These are phyloP conservation scores for Penicillium malachiteum DNA, from an alignment of 495 filamentous ascomycete genomes.

Conservation along the genomic window DNA sequence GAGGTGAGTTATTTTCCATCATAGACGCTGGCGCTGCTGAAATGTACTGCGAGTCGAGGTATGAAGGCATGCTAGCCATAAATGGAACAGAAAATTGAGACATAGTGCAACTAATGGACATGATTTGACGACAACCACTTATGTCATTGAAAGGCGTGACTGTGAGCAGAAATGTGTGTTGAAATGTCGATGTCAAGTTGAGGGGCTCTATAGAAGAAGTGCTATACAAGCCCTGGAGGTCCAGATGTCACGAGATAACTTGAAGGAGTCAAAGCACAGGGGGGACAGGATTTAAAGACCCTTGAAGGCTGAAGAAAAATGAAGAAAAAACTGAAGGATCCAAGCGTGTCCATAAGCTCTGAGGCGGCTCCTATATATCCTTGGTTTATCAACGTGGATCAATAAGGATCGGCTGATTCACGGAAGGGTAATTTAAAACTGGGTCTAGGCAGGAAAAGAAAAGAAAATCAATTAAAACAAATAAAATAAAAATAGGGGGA, in stretches of 20 bases:
- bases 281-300: not conserved
- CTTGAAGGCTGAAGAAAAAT: conserved; percentile 5
- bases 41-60: conserved; percentile 2
- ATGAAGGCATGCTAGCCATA: conserved; percentile 1
- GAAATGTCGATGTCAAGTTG: not conserved
- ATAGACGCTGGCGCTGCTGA: not conserved
- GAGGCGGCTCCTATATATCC: conserved; percentile 9
- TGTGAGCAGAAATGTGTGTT: not conserved
- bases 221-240: too few relatives aligned
- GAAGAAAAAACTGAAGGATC: not conserved
- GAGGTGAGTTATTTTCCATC: not conserved
- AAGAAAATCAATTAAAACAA: not conserved
- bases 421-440: conserved; percentile 12
- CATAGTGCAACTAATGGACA: conserved; percentile 8
- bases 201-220: not conserved
- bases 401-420: conserved; percentile 9
- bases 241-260: too few relatives aligned
- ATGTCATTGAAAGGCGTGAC: not conserved
- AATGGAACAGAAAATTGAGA: conserved; percentile 5
- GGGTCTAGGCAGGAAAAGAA: not conserved
- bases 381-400: not conserved
- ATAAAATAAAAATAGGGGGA: not conserved
- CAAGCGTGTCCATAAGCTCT: not conserved
- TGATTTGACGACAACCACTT: not conserved
- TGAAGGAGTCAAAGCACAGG: not conserved